Base-by-base conservation (phyloP, 2,329 filamentous ascomycete genomes). In the Nectriaceae sp. region DNA sequence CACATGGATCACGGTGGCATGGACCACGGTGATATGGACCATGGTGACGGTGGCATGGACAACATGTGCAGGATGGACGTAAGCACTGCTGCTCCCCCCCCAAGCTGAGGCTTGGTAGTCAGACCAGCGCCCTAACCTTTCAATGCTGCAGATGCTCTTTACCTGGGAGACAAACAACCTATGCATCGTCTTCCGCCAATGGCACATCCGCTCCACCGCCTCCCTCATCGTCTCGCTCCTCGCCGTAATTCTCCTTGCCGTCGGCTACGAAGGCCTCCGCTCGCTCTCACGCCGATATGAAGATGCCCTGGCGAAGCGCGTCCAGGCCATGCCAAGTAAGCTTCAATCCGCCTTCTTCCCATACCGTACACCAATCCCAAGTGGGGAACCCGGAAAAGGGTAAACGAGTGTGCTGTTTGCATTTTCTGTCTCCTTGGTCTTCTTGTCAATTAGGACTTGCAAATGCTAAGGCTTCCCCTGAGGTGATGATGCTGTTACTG, bases 131-230 rank as follows among this genome's bases (percentile, higher is more conserved):
- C 29, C 57, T 63, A 38, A 65, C 51, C 48, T 26, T 47, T 18
- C 21, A 13, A 20, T 21, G 22, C 31, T n/a, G 18, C n/a, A 96
- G 91, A 97, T 97, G 93, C 84, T 97, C 59, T 99, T 99, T 77
- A 97, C 91, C 53, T 99, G 93, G 93, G 84, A 91, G 69, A 93
- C 92, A 3, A 83, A 79, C 47, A 88, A 97, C 73, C 89, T 99
- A 56, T 99, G 94, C 80, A 95, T 99, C 71, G 83, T 99, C 70
- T 99, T 97, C 78, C 81, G 80, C 61, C 84, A 86, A 72, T 99
- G 94, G 94, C 92, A 89, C 73, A 75, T 99, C 70, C 85, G 80
- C 53, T 85, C 86, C 52, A 85, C 85, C 3, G 64, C 82, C 44
- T 88, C 88, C 26, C 86, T 99, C 49, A 63, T 97, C 68, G 70